Evolutionary conservation across 805 yeast species (phyloP), one percentile per base, ranked within the genome.

Genomic region (Candida cerambycidarum): DNA sequence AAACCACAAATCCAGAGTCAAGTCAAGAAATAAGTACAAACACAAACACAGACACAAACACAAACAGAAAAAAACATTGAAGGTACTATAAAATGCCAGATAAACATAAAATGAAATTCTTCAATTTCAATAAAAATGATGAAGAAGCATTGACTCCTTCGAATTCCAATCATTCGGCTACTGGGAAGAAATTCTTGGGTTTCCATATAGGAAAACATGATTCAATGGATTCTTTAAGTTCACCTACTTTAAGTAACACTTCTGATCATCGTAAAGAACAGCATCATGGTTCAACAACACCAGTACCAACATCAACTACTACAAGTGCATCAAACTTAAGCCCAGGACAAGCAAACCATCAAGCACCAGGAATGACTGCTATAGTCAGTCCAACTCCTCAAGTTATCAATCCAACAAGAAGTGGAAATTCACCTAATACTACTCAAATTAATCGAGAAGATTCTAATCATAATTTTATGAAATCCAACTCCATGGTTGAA

Each of bases 401-500:
- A 15, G 6, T n/a, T 9, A 23, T 17, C n/a, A 36, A 42, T 13
- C 28, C 41, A 3, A 39, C 13, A 21, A 37, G 41, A 19, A 44
- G 48, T 24, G 15, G 32, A 19, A 42, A 39, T 17, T 48, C 52
- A 3, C 52, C 52, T 23, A 9, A 14, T n/a, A n/a, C 42, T 3
- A 42, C 37, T 35, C 50, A 47, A 10, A 34, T 52, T 27, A 48
- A 45, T 27, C 44, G 50, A 21, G 61, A 59, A 39, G 64, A 59
- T 30, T 51, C 64, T 5, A 54, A 57, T 46, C 68, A 63, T 44
- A 56, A 60, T 7, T 64, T 64, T 39, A 55, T 59, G 53, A 64
- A 62, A 41, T 53, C 71, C 6, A 64, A 59, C 44, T 80, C 88
- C 17, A 83, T 83, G 86, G 82, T 77, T 17, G 89, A 83, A 51